Percentiles rank a stretch among this genome's conserved stretches.
These are phyloP conservation scores for Ustilago shanxiensis DNA, from an alignment of 1,284 basidiomycete genomes.

Conservation along the genomic window DNA sequence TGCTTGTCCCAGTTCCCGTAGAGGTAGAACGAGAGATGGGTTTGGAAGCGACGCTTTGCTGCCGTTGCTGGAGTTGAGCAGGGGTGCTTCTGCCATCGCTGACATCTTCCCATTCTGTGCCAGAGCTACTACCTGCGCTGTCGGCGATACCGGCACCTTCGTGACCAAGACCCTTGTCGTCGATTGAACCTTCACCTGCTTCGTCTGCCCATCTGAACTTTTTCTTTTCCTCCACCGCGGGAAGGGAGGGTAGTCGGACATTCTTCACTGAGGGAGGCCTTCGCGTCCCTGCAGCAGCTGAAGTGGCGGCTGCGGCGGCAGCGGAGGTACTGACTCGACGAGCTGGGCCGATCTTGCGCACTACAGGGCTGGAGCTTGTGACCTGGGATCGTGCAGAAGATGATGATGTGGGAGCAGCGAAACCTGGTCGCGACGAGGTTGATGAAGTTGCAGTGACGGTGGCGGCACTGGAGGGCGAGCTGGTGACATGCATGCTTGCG, in stretches of 20 bases:
- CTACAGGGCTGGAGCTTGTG: constrained; percentile 16
- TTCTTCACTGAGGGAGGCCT: constrained; percentile 19
- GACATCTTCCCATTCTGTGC: constrained; percentile 44
- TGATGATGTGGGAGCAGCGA: constrained; percentile 44
- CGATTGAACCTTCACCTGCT: constrained; percentile 83
- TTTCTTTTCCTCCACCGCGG: constrained; percentile 73
- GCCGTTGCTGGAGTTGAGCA: not conserved
- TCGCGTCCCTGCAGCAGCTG: constrained; percentile 8
- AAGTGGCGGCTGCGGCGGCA: too few relatives aligned
- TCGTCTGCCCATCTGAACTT: constrained; percentile 90
- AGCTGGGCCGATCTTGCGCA: constrained; percentile 17
- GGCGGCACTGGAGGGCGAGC: constrained; percentile 16
- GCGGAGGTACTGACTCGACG: constrained; percentile 17
- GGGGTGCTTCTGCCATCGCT: constrained; percentile 37
- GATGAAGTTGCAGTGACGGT: not conserved
- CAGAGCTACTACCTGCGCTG: constrained; percentile 26
- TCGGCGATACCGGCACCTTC: not conserved
- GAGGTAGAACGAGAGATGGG: constrained; percentile 14
- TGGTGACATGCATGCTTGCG: constrained; percentile 31
- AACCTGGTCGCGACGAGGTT: constrained; percentile 31
- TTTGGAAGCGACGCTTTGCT: constrained; percentile 19
- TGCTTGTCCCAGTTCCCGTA: not conserved
- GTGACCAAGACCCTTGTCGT: constrained; percentile 75
- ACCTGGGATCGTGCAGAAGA: constrained; percentile 35
- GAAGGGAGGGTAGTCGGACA: not conserved